Conservation (phyloP, 805 yeast genomes). For the Cyberlindnera euphorbiiphila region DNA sequence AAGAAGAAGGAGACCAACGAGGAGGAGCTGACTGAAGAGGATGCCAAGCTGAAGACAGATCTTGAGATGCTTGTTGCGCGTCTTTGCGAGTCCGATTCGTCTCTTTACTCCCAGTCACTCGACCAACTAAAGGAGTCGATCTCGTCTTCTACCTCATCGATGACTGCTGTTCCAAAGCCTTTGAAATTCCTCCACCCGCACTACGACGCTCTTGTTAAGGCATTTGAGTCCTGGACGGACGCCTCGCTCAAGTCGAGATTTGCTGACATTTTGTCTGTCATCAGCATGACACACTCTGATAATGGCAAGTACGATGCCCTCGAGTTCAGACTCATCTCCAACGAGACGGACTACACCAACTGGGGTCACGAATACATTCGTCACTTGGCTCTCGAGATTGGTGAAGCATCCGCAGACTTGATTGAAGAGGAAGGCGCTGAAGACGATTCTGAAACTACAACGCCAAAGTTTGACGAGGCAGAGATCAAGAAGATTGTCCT, state of each 20-base stretch:
- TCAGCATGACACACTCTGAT: slow-evolving; percentile 92
- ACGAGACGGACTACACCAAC: slow-evolving; percentile 56
- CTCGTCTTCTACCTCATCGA: slow-evolving; percentile 91
- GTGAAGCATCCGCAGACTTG: slow-evolving; percentile 70
- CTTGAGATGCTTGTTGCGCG: slow-evolving; percentile 84
- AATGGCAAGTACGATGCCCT: slow-evolving; percentile 75
- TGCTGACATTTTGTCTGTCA: slow-evolving; percentile 87
- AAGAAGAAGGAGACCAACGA: slow-evolving; percentile 35
- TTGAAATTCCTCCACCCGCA: slow-evolving; percentile 90
- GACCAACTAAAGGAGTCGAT: slow-evolving; percentile 70
- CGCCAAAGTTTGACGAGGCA: slow-evolving; percentile 28
- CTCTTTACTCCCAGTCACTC: slow-evolving; percentile 56
- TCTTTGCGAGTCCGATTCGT: slow-evolving; percentile 48
- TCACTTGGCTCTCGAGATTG: slow-evolving; percentile 92
- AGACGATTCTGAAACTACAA: slow-evolving; percentile 12
- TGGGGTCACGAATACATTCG: slow-evolving; percentile 99
- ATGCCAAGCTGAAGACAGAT: slow-evolving; percentile 79
- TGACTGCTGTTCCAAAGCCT: slow-evolving; percentile 99
- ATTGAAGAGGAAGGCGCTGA: slow-evolving; percentile 37
- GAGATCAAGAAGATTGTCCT: slow-evolving; percentile 63
- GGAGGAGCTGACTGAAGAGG: slow-evolving; percentile 92
- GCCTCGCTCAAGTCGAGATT: slow-evolving; percentile 47
- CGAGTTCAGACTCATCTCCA: slow-evolving; percentile 67
- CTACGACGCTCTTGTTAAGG: slow-evolving; percentile 60
- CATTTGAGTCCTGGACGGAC: slow-evolving; percentile 66